Percentiles rank a stretch among this genome's conserved stretches.
Conservation (phyloP, 2,329 filamentous ascomycete species). For the Verruconis gallopava region DNA sequence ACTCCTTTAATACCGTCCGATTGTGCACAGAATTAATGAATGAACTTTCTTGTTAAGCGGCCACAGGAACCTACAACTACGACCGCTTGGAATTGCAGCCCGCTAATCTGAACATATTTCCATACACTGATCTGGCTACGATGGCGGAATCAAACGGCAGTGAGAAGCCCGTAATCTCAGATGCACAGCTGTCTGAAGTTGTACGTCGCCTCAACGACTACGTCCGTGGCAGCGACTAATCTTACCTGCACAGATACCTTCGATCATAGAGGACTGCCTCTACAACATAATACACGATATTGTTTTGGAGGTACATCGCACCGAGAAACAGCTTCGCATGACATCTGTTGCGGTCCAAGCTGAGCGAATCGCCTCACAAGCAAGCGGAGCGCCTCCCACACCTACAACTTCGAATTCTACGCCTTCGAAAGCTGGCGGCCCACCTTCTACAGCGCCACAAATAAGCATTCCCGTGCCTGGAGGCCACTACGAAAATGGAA, state of each 20-base stretch:
- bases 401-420: constrained; percentile 38
- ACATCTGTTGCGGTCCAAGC: constrained; percentile 42
- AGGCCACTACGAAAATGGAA: constrained; percentile 59
- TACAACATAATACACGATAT: constrained; percentile 68
- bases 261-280: constrained; percentile 57
- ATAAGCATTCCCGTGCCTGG: constrained; percentile 42
- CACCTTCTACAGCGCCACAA: constrained; percentile 30
- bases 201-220: background rate
- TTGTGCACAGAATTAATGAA: no score
- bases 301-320: constrained; percentile 59
- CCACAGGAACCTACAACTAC: no score
- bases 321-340: constrained; percentile 63
- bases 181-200: background rate
- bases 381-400: constrained; percentile 18
- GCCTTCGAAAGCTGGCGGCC: constrained; percentile 25
- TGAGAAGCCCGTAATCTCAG: background rate
- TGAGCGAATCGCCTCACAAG: constrained; percentile 26
- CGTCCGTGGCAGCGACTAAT: background rate
- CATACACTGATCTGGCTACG: no score
- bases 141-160: no score
- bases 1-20: no score
- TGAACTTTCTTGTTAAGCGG: no score
- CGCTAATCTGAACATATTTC: no score
- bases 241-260: constrained; percentile 4
- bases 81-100: no score